Percentiles rank a stretch among this genome's conserved stretches.
phyloP scores from a whole-genome alignment of 1,284 basidiomycete species.

The Fistulinella cinereoalba region DNA sequence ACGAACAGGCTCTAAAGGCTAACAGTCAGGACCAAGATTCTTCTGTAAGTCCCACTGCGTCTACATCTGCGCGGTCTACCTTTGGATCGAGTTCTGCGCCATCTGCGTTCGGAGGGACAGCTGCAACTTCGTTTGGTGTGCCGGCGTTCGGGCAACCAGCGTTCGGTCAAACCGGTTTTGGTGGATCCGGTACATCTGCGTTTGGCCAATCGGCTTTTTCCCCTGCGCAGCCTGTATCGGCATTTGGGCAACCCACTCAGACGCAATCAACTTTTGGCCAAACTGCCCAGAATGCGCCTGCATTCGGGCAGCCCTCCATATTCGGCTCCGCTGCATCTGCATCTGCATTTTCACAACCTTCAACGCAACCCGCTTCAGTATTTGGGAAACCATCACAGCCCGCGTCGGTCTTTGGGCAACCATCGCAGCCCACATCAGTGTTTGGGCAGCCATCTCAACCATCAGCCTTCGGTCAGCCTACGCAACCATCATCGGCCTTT shows the following conservation, averaged over 20 bases:
- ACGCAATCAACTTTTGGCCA: no score
- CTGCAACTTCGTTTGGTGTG: conserved; percentile 36
- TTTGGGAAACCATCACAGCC: conserved; percentile 34
- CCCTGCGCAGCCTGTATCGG: conserved; percentile 34
- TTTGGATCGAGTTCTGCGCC: conserved; percentile 15
- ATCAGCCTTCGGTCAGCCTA: conserved; percentile 27
- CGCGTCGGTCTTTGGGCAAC: conserved; percentile 34
- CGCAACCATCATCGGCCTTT: conserved; percentile 38
- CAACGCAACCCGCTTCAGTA: conserved; percentile 28
- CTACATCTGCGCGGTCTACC: conserved; percentile 28
- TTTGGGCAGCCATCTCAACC: neutral
- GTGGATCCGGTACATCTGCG: conserved; percentile 30
- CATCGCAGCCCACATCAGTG: conserved; percentile 17
- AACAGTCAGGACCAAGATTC: conserved; percentile 14
- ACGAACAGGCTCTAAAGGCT: conserved; percentile 48
- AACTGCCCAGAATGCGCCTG: no score
- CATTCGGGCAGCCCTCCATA: conserved; percentile 43
- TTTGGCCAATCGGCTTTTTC: conserved; percentile 34
- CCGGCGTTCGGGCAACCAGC: conserved; percentile 35
- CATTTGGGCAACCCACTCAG: conserved; percentile 36
- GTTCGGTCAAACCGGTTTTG: conserved; percentile 38
- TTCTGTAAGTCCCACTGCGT: conserved; percentile 1
- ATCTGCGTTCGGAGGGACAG: conserved; percentile 36
- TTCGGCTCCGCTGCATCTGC: conserved; percentile 37
- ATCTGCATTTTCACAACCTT: conserved; percentile 38